phyloP scores from a whole-genome alignment of 352 stramenopile genomes.

The Bremia lactucae region DNA sequence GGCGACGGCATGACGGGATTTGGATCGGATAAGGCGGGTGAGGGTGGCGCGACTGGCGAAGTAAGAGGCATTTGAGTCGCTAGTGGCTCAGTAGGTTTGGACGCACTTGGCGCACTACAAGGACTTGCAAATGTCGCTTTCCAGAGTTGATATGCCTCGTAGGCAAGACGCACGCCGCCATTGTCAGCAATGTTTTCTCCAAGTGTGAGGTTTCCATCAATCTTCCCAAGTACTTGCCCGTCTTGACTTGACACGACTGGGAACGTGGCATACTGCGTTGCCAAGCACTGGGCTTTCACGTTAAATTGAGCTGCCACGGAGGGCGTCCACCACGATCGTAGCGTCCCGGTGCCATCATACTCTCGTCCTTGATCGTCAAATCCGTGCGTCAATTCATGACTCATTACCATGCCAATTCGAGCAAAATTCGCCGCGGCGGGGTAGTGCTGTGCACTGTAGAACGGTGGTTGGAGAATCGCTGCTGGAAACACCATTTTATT shows the following conservation, averaged over 20 bases:
- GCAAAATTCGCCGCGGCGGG: conserved; percentile 87
- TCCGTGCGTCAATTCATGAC: conserved; percentile 90
- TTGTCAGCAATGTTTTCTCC: conserved; percentile 91
- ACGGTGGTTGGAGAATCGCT: conserved; percentile 85
- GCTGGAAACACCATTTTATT: conserved; percentile 91
- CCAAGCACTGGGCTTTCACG: conserved; percentile 42
- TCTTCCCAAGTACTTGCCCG: conserved; percentile 30
- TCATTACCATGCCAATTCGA: conserved; percentile 87
- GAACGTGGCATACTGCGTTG: conserved; percentile 50
- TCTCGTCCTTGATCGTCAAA: conserved; percentile 91
- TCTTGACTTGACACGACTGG: conserved; percentile 29
- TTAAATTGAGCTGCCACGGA: conserved; percentile 36
- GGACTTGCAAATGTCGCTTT: conserved; percentile 20
- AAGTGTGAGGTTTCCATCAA: conserved; percentile 86
- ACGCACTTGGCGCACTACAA: too few species aligned
- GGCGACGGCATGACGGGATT: conserved; percentile 1
- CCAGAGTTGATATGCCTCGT: conserved; percentile 70
- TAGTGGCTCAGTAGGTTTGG: too few species aligned
- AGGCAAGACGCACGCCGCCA: conserved; percentile 74
- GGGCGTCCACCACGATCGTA: conserved; percentile 88
- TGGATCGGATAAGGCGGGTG: not conserved
- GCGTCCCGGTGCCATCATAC: conserved; percentile 72
- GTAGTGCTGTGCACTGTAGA: conserved; percentile 66
- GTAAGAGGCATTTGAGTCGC: too few species aligned
- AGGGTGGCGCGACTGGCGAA: not conserved